Percentiles rank a stretch among this genome's conserved stretches.
phyloP scores from a whole-genome alignment of 768 basidiomycete species.

The Lepiota venenata region DNA sequence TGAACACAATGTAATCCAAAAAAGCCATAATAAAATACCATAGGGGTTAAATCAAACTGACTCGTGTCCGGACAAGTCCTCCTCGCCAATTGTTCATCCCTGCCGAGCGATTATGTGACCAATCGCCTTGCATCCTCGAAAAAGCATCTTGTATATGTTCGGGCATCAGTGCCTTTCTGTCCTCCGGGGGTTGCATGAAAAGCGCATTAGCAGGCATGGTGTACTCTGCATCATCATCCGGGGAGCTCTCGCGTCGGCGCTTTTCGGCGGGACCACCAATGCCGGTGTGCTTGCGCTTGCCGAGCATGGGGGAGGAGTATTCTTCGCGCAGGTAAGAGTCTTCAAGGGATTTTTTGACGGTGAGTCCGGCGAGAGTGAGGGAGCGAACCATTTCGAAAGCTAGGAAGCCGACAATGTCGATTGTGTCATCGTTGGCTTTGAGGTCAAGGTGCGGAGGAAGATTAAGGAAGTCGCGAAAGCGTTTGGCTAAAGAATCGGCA shows the following conservation, averaged over 20 bases:
- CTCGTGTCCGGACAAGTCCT: conserved; percentile 73
- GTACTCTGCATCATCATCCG: conserved; percentile 59
- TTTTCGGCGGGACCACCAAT: conserved; percentile 49
- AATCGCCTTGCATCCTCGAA: conserved; percentile 83
- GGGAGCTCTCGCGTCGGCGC: conserved; percentile 53
- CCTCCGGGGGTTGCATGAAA: conserved; percentile 81
- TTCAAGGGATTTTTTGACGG: conserved; percentile 77
- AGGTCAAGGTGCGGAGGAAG: conserved; percentile 83
- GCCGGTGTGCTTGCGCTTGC: conserved; percentile 62
- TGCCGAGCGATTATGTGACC: conserved; percentile 75
- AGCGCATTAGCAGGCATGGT: conserved; percentile 67
- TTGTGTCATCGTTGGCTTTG: conserved; percentile 89
- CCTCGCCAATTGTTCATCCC: conserved; percentile 91
- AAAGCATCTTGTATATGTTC: conserved; percentile 93
- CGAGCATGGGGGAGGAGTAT: conserved; percentile 59
- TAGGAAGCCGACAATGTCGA: conserved; percentile 96
- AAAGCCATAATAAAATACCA: conserved; percentile 17
- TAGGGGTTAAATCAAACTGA: conserved; percentile 64
- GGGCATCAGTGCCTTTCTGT: conserved; percentile 71
- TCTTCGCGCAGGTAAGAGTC: conserved; percentile 67
- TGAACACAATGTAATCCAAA: conserved; percentile 14
- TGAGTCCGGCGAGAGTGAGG: conserved; percentile 83
- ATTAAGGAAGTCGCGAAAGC: conserved; percentile 93
- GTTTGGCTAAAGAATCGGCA: conserved; percentile 62
- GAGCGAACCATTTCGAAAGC: conserved; percentile 97